Conservation (phyloP, 2,329 filamentous ascomycete species). For the Corniculantispora saksenae region DNA sequence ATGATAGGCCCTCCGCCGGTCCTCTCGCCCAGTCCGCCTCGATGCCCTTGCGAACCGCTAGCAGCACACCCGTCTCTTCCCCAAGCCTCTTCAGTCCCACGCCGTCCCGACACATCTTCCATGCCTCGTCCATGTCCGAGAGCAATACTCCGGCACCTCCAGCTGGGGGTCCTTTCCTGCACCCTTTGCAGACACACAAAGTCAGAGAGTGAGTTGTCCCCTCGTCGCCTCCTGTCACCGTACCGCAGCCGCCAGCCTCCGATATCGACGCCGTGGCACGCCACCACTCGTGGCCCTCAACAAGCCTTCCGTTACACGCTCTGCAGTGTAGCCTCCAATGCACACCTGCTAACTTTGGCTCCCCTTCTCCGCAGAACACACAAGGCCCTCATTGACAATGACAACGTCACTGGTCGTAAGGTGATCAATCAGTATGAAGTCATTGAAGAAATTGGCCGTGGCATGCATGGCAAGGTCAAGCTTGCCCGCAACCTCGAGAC, state of each 20-base stretch:
- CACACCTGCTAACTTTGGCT: conserved; percentile 11
- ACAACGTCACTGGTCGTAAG: conserved; percentile 87
- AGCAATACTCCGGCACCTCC: conserved; percentile 52
- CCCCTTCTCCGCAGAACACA: conserved; percentile 63
- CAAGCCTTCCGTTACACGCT: not conserved
- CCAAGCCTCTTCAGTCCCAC: conserved; percentile 62
- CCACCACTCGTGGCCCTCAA: not conserved
- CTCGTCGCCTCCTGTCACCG: conserved; percentile 7
- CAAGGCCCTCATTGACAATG: conserved; percentile 86
- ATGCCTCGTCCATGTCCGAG: conserved; percentile 50
- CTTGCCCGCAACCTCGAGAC: conserved; percentile 79
- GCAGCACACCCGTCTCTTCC: conserved; percentile 61
- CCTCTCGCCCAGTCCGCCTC: conserved; percentile 37
- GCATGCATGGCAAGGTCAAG: conserved; percentile 97
- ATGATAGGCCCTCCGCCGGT: not conserved
- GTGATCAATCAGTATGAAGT: conserved; percentile 98
- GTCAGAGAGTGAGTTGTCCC: conserved; percentile 69
- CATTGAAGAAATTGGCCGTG: conserved; percentile 91
- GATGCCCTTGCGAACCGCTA: conserved; percentile 49
- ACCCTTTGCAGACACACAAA: conserved; percentile 70
- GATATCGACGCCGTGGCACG: conserved; percentile 6
- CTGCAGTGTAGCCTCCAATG: conserved; percentile 9
- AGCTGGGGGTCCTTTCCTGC: conserved; percentile 62
- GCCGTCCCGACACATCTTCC: conserved; percentile 41
- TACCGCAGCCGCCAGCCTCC: conserved; percentile 12